phyloP scores from a whole-genome alignment of 2,329 filamentous ascomycete genomes.

The Neoscytalidium dimidiatum region DNA sequence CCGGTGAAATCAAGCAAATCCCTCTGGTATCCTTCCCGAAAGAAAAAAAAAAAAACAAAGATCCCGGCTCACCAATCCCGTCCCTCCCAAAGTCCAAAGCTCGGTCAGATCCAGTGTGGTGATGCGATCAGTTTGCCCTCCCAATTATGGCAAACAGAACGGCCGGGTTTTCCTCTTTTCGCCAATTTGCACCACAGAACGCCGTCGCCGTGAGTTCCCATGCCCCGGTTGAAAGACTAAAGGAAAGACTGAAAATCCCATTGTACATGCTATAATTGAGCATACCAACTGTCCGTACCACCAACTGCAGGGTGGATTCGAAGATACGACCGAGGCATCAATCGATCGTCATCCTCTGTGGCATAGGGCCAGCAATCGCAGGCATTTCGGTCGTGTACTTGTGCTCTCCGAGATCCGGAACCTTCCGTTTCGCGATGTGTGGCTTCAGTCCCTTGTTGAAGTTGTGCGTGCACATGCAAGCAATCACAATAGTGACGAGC shows the following conservation, averaged over 20 bases:
- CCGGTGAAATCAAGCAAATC: constrained; percentile 1
- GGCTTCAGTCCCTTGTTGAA: constrained; percentile 88
- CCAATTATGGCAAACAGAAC: neutral
- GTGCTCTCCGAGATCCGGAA: constrained; percentile 52
- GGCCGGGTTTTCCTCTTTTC: constrained; percentile 9
- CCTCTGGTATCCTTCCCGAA: constrained; percentile 11
- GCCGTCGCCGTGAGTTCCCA: constrained; percentile 9
- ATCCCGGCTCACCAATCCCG: neutral
- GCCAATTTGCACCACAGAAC: constrained; percentile 16
- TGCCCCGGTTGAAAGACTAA: neutral
- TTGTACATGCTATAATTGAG: constrained; percentile 8
- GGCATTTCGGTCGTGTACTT: constrained; percentile 50
- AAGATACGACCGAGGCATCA: constrained; percentile 20
- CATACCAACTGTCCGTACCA: neutral
- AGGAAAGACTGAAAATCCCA: constrained; percentile 8
- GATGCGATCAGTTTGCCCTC: constrained; percentile 4
- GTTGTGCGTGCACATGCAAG: constrained; percentile 84
- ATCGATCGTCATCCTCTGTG: constrained; percentile 46
- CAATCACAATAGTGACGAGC: constrained; percentile 83
- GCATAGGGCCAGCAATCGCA: constrained; percentile 46
- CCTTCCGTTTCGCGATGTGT: constrained; percentile 68
- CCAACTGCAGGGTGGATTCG: neutral
- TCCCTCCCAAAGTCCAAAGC: constrained; percentile 1
- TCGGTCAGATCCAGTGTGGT: neutral
- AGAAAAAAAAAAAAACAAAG: neutral